phyloP scores from a whole-genome alignment of 306 rosid genomes.

The Lathyrus oleraceus region DNA sequence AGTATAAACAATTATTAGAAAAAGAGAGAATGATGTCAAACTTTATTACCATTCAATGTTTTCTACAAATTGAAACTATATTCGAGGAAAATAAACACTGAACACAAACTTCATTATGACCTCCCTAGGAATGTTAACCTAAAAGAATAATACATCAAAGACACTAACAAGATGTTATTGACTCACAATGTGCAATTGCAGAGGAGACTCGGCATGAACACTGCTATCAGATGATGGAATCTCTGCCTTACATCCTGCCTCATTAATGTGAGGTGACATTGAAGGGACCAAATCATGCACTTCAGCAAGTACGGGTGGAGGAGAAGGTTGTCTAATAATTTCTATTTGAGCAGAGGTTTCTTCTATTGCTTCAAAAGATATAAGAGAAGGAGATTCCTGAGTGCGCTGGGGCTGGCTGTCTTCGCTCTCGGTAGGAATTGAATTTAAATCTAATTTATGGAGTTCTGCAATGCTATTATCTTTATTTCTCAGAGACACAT shows the following conservation, averaged over 20 bases:
- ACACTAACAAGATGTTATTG: constrained; percentile 21
- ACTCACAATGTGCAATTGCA: constrained; percentile 81
- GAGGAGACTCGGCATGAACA: constrained; percentile 67
- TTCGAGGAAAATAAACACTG: constrained; percentile 30
- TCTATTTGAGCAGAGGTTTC: constrained; percentile 55
- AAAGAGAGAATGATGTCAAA: constrained; percentile 13
- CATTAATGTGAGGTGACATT: constrained; percentile 55
- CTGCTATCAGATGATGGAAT: constrained; percentile 50
- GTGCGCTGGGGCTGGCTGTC: constrained; percentile 39
- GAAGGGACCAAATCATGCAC: constrained; percentile 83
- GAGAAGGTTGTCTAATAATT: constrained; percentile 85
- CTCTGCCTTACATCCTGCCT: constrained; percentile 50
- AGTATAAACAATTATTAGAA: constrained; percentile 39
- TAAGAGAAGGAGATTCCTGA: constrained; percentile 66
- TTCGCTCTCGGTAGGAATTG: constrained; percentile 43
- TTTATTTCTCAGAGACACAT: constrained; percentile 40
- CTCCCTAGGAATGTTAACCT: constrained; percentile 19
- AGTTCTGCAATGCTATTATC: constrained; percentile 47
- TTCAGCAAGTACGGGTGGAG: constrained; percentile 91
- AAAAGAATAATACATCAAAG: background rate
- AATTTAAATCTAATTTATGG: constrained; percentile 45
- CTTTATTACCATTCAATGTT: constrained; percentile 15
- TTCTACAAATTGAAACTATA: background rate
- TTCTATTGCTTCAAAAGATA: constrained; percentile 73
- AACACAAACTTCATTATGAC: constrained; percentile 22